These are phyloP conservation scores for Rhododendron molle DNA, from an alignment of 148 eudicot genomes.

Conservation along the genomic window DNA sequence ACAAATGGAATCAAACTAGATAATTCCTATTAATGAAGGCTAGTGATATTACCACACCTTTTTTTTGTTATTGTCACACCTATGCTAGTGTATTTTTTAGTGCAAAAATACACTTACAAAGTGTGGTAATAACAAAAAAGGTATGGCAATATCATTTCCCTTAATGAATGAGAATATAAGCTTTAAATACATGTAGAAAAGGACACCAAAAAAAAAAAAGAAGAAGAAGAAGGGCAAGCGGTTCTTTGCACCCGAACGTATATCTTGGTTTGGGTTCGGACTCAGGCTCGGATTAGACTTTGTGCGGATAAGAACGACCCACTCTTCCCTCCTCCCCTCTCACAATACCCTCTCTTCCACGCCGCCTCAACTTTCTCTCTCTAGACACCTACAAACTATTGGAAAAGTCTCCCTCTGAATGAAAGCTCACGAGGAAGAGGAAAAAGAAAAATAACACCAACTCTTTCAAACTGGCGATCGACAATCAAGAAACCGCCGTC, in stretches of 20 bases:
- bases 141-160: no score
- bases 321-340: slow-evolving; percentile 6
- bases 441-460: not conserved
- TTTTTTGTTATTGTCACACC: no score
- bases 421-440: not conserved
- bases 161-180: slow-evolving; percentile 9
- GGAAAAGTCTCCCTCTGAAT: not conserved
- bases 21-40: not conserved
- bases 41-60: no score
- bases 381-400: slow-evolving; percentile 2
- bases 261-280: slow-evolving; percentile 25
- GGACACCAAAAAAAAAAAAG: not conserved
- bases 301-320: slow-evolving; percentile 39
- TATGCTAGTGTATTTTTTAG: no score
- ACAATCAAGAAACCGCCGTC: slow-evolving; percentile 53
- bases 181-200: not conserved
- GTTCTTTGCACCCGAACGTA: slow-evolving; percentile 60
- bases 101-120: no score
- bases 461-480: slow-evolving; percentile 69
- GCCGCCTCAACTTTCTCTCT: slow-evolving; percentile 25
- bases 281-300: slow-evolving; percentile 25
- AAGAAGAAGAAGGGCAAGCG: slow-evolving; percentile 18
- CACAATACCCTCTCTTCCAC: slow-evolving; percentile 13
- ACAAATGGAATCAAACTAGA: slow-evolving; percentile 7
- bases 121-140: no score